phyloP scores from a whole-genome alignment of 495 filamentous ascomycete species.

The Cercophora scortea region DNA sequence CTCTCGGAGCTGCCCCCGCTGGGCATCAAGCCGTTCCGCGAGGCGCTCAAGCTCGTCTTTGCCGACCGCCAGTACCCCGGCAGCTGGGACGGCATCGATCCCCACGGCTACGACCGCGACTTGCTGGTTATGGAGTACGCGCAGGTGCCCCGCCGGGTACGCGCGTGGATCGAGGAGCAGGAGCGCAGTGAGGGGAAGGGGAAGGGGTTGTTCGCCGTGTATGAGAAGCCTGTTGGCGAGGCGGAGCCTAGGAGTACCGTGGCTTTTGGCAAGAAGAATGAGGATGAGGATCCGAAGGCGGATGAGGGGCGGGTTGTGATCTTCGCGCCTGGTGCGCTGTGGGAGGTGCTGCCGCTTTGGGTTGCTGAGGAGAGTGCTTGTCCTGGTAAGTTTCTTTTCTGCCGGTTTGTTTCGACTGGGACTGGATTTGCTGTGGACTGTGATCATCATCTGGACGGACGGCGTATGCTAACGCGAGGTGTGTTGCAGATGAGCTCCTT shows the following conservation, averaged over 20 bases:
- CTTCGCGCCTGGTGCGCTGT: conserved; percentile 28
- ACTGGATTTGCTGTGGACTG: background rate
- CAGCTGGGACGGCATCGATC: conserved; percentile 29
- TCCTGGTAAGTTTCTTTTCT: conserved; percentile 12
- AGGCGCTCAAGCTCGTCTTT: conserved; percentile 24
- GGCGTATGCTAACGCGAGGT: too few relatives aligned
- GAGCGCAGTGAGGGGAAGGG: conserved; percentile 18
- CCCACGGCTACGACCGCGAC: conserved; percentile 27
- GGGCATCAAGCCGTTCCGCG: conserved; percentile 19
- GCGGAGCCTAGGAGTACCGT: conserved; percentile 4
- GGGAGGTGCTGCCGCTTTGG: conserved; percentile 25
- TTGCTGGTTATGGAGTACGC: conserved; percentile 27
- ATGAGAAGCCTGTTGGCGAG: conserved; percentile 2
- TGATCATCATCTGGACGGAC: background rate
- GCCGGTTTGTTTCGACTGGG: background rate
- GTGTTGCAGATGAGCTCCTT: conserved; percentile 14
- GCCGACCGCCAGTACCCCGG: conserved; percentile 23
- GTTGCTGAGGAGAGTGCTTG: conserved; percentile 25
- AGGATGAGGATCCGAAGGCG: background rate
- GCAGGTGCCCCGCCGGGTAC: conserved; percentile 19
- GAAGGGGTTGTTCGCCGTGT: conserved; percentile 25
- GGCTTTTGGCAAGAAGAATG: background rate
- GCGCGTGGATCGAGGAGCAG: conserved; percentile 32
- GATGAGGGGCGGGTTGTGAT: conserved; percentile 20
- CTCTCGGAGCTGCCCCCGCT: conserved; percentile 14